Evolutionary conservation across 805 yeast genomes (phyloP).

Genomic region (Grigorovia yakushimaensis): DNA sequence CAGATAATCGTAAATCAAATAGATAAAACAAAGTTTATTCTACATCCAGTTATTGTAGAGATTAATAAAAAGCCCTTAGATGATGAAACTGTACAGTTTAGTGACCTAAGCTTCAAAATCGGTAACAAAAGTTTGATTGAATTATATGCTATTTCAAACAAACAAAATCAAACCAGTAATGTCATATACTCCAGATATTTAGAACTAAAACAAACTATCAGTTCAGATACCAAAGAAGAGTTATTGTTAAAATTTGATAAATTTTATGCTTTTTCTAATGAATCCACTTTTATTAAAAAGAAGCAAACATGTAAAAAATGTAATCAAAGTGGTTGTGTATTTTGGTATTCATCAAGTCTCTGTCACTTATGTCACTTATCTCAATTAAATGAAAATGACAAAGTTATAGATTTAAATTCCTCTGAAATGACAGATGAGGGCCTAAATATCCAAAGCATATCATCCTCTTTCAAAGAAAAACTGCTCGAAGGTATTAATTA

Average conservation of each 20-base stretch:
- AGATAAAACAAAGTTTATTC: not conserved
- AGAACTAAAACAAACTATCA: constrained; percentile 3
- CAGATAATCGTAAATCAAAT: not conserved
- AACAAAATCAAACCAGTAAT: constrained; percentile 3
- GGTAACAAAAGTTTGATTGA: constrained; percentile 4
- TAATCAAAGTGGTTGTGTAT: constrained; percentile 7
- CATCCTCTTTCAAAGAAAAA: not conserved
- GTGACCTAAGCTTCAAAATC: constrained; percentile 4
- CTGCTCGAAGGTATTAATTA: not conserved
- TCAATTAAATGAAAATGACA: not conserved
- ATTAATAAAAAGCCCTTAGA: constrained; percentile 1
- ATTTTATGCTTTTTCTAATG: not conserved
- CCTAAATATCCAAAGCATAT: not conserved
- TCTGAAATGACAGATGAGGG: not conserved
- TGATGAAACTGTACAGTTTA: not conserved
- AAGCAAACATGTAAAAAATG: constrained; percentile 13
- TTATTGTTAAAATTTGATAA: not conserved
- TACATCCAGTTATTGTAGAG: constrained; percentile 10
- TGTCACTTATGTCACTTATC: constrained; percentile 15
- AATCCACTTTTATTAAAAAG: not conserved
- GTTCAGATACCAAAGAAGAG: not conserved
- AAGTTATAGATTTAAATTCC: not conserved
- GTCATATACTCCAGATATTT: constrained; percentile 6
- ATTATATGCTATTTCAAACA: constrained; percentile 7
- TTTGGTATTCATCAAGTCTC: constrained; percentile 14